A percentile compares a stretch with the other conserved stretches of the same genome.
Conservation (phyloP, 2,329 filamentous ascomycete genomes). For the Aspergillus intermedius region DNA sequence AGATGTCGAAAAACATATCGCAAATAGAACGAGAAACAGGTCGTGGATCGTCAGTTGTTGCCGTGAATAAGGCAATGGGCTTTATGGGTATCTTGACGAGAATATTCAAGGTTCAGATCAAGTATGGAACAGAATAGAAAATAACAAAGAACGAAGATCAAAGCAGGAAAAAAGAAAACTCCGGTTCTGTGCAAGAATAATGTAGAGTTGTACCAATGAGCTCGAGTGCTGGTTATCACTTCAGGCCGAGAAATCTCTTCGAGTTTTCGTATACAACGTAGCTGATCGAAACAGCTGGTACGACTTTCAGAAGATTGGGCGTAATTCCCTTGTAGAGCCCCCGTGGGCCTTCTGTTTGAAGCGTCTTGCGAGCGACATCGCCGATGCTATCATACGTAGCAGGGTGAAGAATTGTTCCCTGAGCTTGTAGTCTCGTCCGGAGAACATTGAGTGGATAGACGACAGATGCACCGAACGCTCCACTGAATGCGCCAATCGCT, state of each 20-base stretch:
- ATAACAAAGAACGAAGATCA: background rate
- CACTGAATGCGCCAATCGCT: conserved; percentile 82
- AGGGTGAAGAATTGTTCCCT: conserved; percentile 87
- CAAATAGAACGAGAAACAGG: too few species aligned
- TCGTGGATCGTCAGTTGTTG: background rate
- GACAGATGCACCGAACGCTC: conserved; percentile 83
- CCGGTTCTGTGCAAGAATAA: background rate
- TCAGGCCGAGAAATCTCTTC: conserved; percentile 60
- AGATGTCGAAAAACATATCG: too few species aligned
- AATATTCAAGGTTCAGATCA: conserved; percentile 13
- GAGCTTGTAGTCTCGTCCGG: conserved; percentile 83
- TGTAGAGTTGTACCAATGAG: background rate
- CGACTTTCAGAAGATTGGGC: conserved; percentile 92
- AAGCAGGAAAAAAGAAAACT: background rate
- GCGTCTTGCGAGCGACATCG: conserved; percentile 79
- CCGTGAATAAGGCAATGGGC: conserved; percentile 13
- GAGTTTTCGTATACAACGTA: conserved; percentile 91
- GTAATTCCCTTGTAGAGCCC: conserved; percentile 93
- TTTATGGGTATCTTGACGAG: conserved; percentile 26
- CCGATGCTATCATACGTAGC: conserved; percentile 84
- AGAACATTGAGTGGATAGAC: conserved; percentile 95
- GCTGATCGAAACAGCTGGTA: conserved; percentile 89
- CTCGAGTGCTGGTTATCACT: conserved; percentile 21
- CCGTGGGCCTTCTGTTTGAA: conserved; percentile 72
- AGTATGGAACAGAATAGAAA: conserved; percentile 9